Base-by-base conservation (phyloP, 495 filamentous ascomycete genomes). In the Pseudotulostoma volvatum region DNA sequence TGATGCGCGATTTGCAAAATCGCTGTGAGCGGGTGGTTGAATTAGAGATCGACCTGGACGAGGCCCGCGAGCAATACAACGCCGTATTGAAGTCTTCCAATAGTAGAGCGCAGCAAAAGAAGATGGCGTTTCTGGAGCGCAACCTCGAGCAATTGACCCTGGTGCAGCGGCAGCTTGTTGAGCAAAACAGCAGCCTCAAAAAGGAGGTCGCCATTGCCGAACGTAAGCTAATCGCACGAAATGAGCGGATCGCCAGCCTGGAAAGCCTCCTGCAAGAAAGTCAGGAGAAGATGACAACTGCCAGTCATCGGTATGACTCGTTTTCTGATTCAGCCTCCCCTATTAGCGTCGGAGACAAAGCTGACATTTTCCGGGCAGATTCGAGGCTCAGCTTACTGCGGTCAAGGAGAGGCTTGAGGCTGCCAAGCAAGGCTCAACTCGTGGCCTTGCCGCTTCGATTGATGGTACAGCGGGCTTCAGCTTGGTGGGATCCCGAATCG, bases 171-270 rank as follows among this genome's bases (percentile, higher is more conserved):
- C 92, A 97, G 66, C 73, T 97, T 5, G 90, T 97, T 18, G 90
- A 97, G 60, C 90, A 97, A 59, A 97, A 97, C 58, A 79, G 80
- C 47, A 79, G 76, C 39, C 64, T 97, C 44, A 97, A 97, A 73
- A 97, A 97, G 64, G 90, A 97, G 60, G 90, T 97, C 36, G 90
- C 90, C 21, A 96, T 97, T 52, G 92, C 90, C 2, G 90, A 96
- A 65, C 74, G 92, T 44, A 97, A 97, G 57, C 72, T 97, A 34
- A 87, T 92, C 54, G 90, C 90, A 9, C 67, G 90, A 41, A 96
- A 95, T 54, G 90, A 97, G 66, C 82, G 90, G 37, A 97, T 97
- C 51, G 77, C 86, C 51, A 86, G 79, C 53, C 63, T 97, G 30
- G 90, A 97, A 65, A 74, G 64, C 50, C 66, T 97, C 57, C 75